Conservation (phyloP, 306 rosid genomes). For the Fragaria vesca region DNA sequence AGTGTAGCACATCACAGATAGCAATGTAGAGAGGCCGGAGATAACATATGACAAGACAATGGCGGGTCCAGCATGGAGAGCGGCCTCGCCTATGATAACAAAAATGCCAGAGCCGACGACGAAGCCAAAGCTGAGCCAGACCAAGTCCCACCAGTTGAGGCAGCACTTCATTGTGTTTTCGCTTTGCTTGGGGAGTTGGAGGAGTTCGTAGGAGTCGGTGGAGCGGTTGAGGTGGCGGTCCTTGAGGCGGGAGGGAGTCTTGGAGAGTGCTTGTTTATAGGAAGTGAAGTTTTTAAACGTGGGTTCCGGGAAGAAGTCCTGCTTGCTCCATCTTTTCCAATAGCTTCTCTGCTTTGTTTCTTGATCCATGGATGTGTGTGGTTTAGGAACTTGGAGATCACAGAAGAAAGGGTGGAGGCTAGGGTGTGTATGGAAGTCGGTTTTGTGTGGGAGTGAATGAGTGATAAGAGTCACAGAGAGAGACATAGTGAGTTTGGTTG, state of each 20-base stretch:
- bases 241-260: constrained; percentile 59
- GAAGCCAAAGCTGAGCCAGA: constrained; percentile 81
- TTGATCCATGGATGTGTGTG: neutral
- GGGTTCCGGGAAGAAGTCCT: constrained; percentile 66
- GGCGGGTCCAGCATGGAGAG: constrained; percentile 64
- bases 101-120: constrained; percentile 95
- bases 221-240: constrained; percentile 81
- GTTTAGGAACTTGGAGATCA: neutral
- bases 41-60: constrained; percentile 59
- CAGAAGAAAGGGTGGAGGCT: neutral
- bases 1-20: constrained; percentile 80
- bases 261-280: constrained; percentile 49
- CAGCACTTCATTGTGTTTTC: constrained; percentile 59
- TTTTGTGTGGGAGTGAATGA: neutral
- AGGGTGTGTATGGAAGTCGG: neutral
- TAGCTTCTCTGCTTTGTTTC: constrained; percentile 42
- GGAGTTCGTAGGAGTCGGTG: constrained; percentile 65
- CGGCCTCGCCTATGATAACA: constrained; percentile 79
- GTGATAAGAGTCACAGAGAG: neutral
- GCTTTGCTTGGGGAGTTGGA: constrained; percentile 60
- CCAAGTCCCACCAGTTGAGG: constrained; percentile 88
- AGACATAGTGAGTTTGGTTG: neutral
- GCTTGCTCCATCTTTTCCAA: constrained; percentile 72
- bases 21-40: constrained; percentile 79
- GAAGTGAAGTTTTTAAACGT: constrained; percentile 48